phyloP scores from a whole-genome alignment of 2,329 filamentous ascomycete genomes.

The Exophiala dermatitidis region DNA sequence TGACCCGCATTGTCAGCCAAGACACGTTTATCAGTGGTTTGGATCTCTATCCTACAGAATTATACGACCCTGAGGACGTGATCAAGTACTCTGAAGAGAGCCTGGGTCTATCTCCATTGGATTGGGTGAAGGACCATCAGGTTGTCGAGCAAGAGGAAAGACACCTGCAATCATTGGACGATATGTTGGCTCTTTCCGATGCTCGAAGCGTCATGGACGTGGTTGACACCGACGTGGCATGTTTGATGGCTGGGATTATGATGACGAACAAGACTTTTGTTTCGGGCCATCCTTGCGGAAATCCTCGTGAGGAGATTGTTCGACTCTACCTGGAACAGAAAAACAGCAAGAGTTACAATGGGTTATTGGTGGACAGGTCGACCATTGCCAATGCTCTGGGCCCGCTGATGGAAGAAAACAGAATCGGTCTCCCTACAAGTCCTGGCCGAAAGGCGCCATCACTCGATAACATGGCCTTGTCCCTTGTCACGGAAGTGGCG shows the following conservation, averaged over 20 bases:
- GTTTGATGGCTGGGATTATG: conserved; percentile 7
- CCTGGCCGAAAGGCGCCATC: conserved; percentile 51
- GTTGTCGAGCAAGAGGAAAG: conserved; percentile 45
- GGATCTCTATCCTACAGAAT: conserved; percentile 48
- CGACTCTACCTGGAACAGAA: conserved; percentile 28
- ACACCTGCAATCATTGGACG: conserved; percentile 57
- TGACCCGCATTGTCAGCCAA: conserved; percentile 67
- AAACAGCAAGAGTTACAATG: not conserved
- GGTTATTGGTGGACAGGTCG: conserved; percentile 24
- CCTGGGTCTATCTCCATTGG: conserved; percentile 13
- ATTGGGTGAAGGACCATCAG: conserved; percentile 24
- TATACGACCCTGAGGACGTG: conserved; percentile 11
- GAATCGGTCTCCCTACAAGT: conserved; percentile 30
- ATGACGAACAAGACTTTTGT: conserved; percentile 4
- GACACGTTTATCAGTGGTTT: conserved; percentile 71
- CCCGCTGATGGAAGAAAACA: conserved; percentile 41
- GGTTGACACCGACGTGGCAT: conserved; percentile 5
- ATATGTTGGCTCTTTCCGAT: conserved; percentile 27
- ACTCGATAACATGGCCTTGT: conserved; percentile 63
- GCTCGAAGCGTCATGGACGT: conserved; percentile 19
- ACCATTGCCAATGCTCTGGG: conserved; percentile 43
- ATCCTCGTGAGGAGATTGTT: conserved; percentile 5
- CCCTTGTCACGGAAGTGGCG: conserved; percentile 69
- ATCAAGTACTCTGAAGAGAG: conserved; percentile 15
- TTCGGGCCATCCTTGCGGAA: not conserved